A percentile compares a stretch with the other conserved stretches of the same genome.
phyloP scores from a whole-genome alignment of 495 filamentous ascomycete genomes.

The Sordaria brevicollis region DNA sequence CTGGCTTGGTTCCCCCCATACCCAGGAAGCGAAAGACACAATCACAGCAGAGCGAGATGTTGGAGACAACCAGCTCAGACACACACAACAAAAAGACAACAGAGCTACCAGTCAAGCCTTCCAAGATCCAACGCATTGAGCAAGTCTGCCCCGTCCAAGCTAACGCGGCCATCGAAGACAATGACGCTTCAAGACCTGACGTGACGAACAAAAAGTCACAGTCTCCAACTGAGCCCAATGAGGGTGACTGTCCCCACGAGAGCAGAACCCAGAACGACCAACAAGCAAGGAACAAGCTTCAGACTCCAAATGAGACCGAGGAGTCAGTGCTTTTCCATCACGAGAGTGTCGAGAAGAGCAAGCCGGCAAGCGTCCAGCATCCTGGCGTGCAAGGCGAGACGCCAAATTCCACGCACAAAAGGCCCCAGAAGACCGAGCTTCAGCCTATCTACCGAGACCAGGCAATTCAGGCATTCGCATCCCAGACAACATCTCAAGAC shows the following conservation, averaged over 20 bases:
- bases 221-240: background rate
- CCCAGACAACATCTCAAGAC: background rate
- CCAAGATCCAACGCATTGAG: background rate
- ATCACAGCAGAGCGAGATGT: background rate
- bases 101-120: background rate
- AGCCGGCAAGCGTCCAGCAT: background rate
- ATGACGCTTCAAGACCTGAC: background rate
- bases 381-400: background rate
- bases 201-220: background rate
- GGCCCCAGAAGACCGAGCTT: background rate
- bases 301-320: background rate
- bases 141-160: background rate
- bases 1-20: background rate
- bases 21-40: background rate
- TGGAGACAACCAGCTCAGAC: background rate
- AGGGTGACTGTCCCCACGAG: background rate
- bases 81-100: background rate
- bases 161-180: background rate
- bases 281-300: background rate
- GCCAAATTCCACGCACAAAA: background rate
- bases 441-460: background rate
- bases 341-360: background rate
- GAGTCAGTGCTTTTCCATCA: background rate
- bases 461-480: background rate
- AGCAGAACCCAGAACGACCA: background rate